phyloP scores from a whole-genome alignment of 768 basidiomycete genomes.

The Lepiota venenata region DNA sequence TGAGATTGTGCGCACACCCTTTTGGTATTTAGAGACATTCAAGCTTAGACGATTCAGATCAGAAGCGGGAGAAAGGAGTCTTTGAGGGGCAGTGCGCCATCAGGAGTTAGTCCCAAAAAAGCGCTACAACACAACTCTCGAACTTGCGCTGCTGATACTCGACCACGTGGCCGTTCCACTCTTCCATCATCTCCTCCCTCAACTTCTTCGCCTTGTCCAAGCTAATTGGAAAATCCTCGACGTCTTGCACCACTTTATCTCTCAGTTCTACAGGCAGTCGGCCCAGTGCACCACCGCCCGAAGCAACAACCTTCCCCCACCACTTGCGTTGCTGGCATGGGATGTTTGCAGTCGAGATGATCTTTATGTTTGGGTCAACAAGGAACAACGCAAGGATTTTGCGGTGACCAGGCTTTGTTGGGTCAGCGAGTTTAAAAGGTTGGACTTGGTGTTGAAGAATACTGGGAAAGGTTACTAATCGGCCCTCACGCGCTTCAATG shows the following conservation, averaged over 20 bases:
- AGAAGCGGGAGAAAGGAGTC: too few relatives aligned
- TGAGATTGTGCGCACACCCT: too few relatives aligned
- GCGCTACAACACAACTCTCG: slow-evolving; percentile 15
- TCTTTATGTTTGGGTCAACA: slow-evolving; percentile 26
- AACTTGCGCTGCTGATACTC: slow-evolving; percentile 10
- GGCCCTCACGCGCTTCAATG: slow-evolving; percentile 30
- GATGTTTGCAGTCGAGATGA: slow-evolving; percentile 22
- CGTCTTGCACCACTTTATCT: slow-evolving; percentile 16
- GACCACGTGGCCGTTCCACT: slow-evolving; percentile 22
- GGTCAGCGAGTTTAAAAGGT: slow-evolving; percentile 30
- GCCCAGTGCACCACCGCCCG: neutral
- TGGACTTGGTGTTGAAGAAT: slow-evolving; percentile 36
- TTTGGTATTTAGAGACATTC: too few relatives aligned
- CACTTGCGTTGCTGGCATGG: slow-evolving; percentile 25
- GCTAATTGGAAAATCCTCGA: slow-evolving; percentile 23
- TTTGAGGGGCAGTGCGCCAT: too few relatives aligned
- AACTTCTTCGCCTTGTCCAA: slow-evolving; percentile 24
- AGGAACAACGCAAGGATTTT: slow-evolving; percentile 39
- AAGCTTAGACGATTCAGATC: too few relatives aligned
- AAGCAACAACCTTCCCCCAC: slow-evolving; percentile 14
- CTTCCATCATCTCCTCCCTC: slow-evolving; percentile 27
- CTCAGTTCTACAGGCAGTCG: slow-evolving; percentile 23
- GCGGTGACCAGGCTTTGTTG: slow-evolving; percentile 31
- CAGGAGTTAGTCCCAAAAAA: slow-evolving; percentile 22
- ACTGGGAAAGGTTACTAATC: slow-evolving; percentile 39